Conservation (phyloP, 78 protist species). For the Protostelium mycophagum region DNA sequence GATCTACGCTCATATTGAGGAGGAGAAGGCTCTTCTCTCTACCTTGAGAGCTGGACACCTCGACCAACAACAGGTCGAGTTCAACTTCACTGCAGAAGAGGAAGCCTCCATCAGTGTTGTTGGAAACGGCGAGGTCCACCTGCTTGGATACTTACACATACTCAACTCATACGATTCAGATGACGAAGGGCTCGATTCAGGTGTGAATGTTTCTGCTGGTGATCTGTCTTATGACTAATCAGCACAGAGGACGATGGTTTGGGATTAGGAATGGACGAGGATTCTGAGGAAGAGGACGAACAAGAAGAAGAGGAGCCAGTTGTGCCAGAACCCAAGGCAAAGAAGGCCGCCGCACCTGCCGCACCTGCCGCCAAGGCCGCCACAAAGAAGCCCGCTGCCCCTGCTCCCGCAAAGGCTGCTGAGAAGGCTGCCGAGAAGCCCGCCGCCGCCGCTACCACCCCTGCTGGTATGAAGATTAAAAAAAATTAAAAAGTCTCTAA, state of each 20-base stretch:
- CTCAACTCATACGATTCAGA: neutral
- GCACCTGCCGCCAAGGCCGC: neutral
- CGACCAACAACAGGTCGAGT: neutral
- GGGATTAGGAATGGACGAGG: neutral
- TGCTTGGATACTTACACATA: neutral
- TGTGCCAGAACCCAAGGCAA: too few relatives aligned
- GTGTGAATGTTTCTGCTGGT: too few relatives aligned
- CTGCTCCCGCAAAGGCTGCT: neutral
- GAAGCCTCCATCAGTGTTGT: neutral
- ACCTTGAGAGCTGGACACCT: neutral
- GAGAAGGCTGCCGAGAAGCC: neutral
- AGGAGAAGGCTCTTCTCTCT: neutral
- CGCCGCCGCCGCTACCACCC: neutral
- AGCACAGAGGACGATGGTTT: neutral
- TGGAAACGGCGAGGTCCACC: neutral
- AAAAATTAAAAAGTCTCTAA: neutral
- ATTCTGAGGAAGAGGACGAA: neutral
- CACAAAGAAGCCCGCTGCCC: neutral
- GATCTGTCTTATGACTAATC: neutral
- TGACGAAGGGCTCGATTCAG: too few relatives aligned
- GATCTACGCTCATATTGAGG: neutral
- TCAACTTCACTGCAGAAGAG: neutral
- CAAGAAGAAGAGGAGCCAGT: neutral
- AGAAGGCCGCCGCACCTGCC: neutral
- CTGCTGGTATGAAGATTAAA: neutral